Base-by-base conservation (phyloP, 805 yeast species). In the Nakazawaea wickerhamii region DNA sequence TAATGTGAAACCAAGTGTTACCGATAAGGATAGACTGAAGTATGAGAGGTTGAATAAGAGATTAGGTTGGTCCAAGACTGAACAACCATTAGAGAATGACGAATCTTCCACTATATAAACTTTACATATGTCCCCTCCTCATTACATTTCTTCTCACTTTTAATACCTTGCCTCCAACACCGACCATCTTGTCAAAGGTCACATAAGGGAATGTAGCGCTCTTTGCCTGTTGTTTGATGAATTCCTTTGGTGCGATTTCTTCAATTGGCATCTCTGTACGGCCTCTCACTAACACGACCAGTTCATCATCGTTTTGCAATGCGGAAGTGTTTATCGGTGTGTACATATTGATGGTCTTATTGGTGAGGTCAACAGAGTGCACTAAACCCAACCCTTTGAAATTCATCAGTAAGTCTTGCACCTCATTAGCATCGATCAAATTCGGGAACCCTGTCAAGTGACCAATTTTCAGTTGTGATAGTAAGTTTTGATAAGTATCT, bases 1-100 rank as follows among this genome's bases (percentile, higher is more conserved):
- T 25, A 78, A 77, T 48, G 87, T 93, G 15, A 81, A 83, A 48
- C 97, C 98, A 1, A 84, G 95, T 58, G 99, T 91, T 4, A 81
- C 89, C 50, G 97, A 88, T 55, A 72, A 69, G 48, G 97, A 90
- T 55, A 73, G 96, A 48, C 53, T 67, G 32, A 84, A 81, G 55
- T 90, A 90, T 57, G 93, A 86, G 45, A 68, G 71, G 49, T 64
- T 88, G 55, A 84, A 82, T 51, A 81, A 75, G 57, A 71, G 80
- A 48, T 71, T 87, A 76, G 91, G 89, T 0, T 81, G 88, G 89
- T 77, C 77, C 40, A 61, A 54, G 41, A 53, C 65, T 13, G 57
- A 46, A 28, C 17, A 18, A 7, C 46, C 46, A n/a, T 8, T 23
- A 4, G 42, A 43, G 17, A 20, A 38, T 5, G 21, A 34, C 14